Evolutionary conservation across 2,329 filamentous ascomycete genomes (phyloP).

Genomic region (Penicillium sp.): DNA sequence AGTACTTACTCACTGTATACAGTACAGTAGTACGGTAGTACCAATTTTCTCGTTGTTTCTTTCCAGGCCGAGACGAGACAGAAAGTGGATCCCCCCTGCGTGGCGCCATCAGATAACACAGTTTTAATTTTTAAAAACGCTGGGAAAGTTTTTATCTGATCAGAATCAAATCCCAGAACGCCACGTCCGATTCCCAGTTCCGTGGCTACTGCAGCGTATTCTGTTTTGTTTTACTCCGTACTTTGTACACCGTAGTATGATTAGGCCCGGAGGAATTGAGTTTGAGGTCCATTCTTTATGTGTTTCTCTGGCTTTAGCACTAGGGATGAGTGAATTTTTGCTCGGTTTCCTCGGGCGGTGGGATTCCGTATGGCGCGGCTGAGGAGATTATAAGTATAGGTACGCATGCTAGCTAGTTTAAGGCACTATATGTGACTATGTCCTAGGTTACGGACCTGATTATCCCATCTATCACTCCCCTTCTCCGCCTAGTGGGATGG

Average conservation of each 20-base stretch:
- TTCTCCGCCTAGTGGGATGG: constrained; percentile 11
- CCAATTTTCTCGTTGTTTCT: background rate
- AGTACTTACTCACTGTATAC: background rate
- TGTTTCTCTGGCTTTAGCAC: background rate
- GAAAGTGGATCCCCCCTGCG: constrained; percentile 16
- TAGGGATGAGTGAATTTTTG: background rate
- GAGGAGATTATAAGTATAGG: background rate
- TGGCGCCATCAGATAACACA: constrained; percentile 31
- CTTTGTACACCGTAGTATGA: background rate
- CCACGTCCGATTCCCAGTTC: background rate
- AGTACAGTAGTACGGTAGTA: background rate
- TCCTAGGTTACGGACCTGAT: background rate
- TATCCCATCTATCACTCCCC: constrained; percentile 16
- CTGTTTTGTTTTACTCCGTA: background rate
- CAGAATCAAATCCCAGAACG: background rate
- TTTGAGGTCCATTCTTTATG: background rate
- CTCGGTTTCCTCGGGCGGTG: background rate
- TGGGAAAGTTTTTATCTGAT: constrained; percentile 28
- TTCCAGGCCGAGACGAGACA: constrained; percentile 2
- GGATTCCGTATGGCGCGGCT: constrained; percentile 1
- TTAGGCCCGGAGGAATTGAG: background rate
- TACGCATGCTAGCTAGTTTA: no score
- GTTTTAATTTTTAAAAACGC: background rate
- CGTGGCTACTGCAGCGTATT: background rate
- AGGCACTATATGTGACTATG: background rate